These are phyloP conservation scores for Plasmodium malariae DNA, from an alignment of 169 alveolate species.

Conservation along the genomic window DNA sequence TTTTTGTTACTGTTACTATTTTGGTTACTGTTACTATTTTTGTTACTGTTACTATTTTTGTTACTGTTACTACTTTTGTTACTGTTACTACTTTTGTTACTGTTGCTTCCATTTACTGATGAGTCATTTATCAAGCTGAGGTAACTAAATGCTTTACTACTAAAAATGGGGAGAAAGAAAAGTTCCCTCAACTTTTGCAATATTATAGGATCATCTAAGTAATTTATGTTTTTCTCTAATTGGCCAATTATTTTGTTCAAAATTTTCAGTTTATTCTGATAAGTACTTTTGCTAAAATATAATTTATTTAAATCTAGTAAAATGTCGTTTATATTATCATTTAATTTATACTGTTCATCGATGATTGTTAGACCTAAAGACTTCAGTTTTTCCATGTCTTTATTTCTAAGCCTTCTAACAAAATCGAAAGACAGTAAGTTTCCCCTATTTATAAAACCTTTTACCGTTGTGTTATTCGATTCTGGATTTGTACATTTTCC, in stretches of 20 bases:
- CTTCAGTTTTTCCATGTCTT: constrained; percentile 26
- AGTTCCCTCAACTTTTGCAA: constrained; percentile 33
- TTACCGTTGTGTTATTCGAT: neutral
- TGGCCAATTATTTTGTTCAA: constrained; percentile 43
- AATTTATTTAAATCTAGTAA: constrained; percentile 52
- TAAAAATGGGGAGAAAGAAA: constrained; percentile 47
- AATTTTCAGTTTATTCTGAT: constrained; percentile 38
- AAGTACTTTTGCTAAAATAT: constrained; percentile 18
- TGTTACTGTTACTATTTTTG: neutral
- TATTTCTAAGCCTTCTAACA: constrained; percentile 4
- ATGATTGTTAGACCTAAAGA: constrained; percentile 22
- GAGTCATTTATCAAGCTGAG: neutral
- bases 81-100: neutral
- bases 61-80: neutral
- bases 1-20: neutral
- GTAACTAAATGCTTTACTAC: constrained; percentile 9
- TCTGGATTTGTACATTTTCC: neutral
- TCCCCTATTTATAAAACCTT: constrained; percentile 18
- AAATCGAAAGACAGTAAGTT: constrained; percentile 27
- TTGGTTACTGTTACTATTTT: neutral
- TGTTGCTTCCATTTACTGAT: neutral
- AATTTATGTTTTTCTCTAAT: constrained; percentile 45
- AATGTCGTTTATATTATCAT: constrained; percentile 60
- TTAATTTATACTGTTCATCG: constrained; percentile 47
- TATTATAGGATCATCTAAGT: constrained; percentile 34